Evolutionary conservation across 2,329 filamentous ascomycete species (phyloP), one percentile per base, ranked within the genome.

Genomic region (Pyrenochaeta sp.): DNA sequence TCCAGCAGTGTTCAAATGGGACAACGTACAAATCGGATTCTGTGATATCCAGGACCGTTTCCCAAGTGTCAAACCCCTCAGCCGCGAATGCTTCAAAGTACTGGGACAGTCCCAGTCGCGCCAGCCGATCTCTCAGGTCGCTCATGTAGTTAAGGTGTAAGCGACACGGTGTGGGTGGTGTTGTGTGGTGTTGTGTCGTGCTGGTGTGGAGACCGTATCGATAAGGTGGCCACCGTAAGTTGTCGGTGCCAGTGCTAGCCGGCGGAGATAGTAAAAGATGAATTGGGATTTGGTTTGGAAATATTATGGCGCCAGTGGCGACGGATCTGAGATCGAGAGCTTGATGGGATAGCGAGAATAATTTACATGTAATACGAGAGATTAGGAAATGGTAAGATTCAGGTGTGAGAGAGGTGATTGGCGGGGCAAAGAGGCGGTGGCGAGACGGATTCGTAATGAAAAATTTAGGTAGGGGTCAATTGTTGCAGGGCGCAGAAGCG

Each of bases 1-100:
- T 12, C 29, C 36, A 14, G 18, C 41, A 39, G 41, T 17, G 40
- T 35, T 35, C 33, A 27, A 17, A 11, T 18, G 78, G 42, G 17
- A 14, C 7, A 14, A 35, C 87, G 73, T 76, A 92, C 89, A 95
- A 81, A 68, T 95, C 91, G 20, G 89, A 90, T 75, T 94, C 91
- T 56, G 90, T 92, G 48, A 95, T 92, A 69, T 94, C 90, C 45
- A 92, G 81, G 49, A 94, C 87, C 1, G 88, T 92, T 30, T 92
- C 89, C 91, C 91, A 94, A 10, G 87, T 87, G 74, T 95, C 91
- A 73, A 95, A 95, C 2, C 91, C 91, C 75, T 94, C 90, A 47
- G 90, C 86, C 37, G 91, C 73, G 65, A 95, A 90, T 50, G 81
- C 78, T 62, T 88, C 82, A 54, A 90, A 83, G 78, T 95, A 94